Base-by-base conservation (phyloP, 2,329 filamentous ascomycete species). In the Calonectria naviculata region DNA sequence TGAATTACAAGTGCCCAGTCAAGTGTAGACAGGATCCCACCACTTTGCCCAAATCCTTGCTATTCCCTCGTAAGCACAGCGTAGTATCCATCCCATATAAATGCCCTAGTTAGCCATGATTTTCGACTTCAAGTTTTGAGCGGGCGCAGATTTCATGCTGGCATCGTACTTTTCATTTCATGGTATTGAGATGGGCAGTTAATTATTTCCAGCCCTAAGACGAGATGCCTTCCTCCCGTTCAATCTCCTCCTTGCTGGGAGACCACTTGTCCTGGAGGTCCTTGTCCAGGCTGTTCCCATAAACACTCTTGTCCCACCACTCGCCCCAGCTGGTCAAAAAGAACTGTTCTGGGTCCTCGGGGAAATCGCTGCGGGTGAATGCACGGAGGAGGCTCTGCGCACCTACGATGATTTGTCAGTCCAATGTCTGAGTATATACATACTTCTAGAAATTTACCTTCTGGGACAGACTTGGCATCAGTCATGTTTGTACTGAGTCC, bases 251-350 rank as follows among this genome's bases (percentile, higher is more conserved):
- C 76, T 84, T 84, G 58, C 81, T 84, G 0, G 85, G 85, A 28
- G 80, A 86, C 87, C 87, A 89, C 75, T 87, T 88, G 44, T 89
- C 83, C 80, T 89, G 88, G 4, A 89, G 80, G 1, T 74, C 72
- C 79, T 84, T 84, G 64, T 89, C 86, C 4, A 88, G 78, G 1
- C 81, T 80, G 66, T 81, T 78, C 15, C 74, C 81, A 63, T 85
- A 85, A 2, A 85, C 81, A 4, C 84, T 81, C 76, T 84, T 87
- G 17, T 81, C 75, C 87, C 87, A 89, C 87, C 87, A 90, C 80
- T 89, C 87, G 1, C 88, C 88, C 87, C 87, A 89, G 74, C 87
- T 89, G 0, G 87, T 89, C 54, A 90, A 74, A 77, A 89, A 89
- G 66, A 89, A 87, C 62, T 84, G 84, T 21, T 89, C 85, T 0